Base-by-base conservation (phyloP, 2,329 filamentous ascomycete genomes). In the Penicillium sp. region DNA sequence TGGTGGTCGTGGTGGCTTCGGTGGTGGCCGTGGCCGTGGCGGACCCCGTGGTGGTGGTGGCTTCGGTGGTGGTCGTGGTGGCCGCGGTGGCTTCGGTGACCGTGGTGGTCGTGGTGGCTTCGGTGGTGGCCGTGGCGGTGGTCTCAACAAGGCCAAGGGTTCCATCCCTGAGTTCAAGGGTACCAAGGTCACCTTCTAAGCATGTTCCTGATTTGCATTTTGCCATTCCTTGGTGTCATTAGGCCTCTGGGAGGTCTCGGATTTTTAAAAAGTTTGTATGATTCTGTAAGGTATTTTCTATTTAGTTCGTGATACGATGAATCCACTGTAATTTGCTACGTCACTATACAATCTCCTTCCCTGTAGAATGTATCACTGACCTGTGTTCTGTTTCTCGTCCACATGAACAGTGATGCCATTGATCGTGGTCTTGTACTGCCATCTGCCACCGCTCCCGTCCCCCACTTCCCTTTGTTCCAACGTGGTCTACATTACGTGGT, bases 151-250 rank as follows among this genome's bases (percentile, higher is more conserved):
- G 64, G 81, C 77, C 68, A 73, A 77, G 55, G 78, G 81, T 29
- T 83, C 84, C 68, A 77, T 86, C 67, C 81, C 84, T 57, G 83
- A 87, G 71, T 90, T 89, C 81, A 80, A 85, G 76, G 91, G 90
- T 76, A 88, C 85, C 80, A 94, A 92, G 86, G 86, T 85, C 72
- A 89, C 85, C 62, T 90, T 90, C 73, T 79, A 78, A 69, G 56
- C 69, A 53, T 58, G 49, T 57, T 59, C 49, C 59, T 62, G 48
- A 56, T 51, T 51, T 56, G 53, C 51, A 51, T 52, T 56, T 20
- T 54, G 55, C 59, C 48, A 53, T 58, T 58, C 60, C 42, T 49
- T 45, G 56, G 63, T 63, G 62, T 63, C 55, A 59, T 53, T 51
- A 56, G 55, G 63, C 58, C 56, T 56, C 52, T 58, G 57, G 56